phyloP scores from a whole-genome alignment of 208 protist genomes.

The Leishmania gerbilli region DNA sequence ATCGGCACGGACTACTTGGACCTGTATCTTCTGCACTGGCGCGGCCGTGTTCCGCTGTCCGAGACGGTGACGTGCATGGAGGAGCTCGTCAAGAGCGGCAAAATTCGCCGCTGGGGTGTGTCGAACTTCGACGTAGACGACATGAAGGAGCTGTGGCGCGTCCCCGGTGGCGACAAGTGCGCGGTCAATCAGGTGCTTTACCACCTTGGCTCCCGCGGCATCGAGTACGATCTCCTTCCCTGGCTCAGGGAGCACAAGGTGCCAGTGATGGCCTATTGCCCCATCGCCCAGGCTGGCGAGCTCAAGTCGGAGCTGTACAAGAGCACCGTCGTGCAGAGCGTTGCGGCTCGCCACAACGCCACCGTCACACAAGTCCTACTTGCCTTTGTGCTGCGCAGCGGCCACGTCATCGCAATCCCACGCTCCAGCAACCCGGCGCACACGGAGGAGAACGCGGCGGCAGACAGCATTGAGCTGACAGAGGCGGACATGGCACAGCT shows the following conservation, averaged over 20 bases:
- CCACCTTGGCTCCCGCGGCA: conserved; percentile 80
- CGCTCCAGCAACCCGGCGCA: conserved; percentile 61
- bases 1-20: conserved; percentile 84
- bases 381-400: conserved; percentile 37
- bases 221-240: conserved; percentile 68
- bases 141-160: conserved; percentile 65
- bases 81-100: conserved; percentile 65
- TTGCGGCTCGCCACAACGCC: conserved; percentile 35
- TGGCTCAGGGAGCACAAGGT: conserved; percentile 55
- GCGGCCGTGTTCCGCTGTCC: conserved; percentile 35
- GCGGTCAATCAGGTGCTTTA: conserved; percentile 84
- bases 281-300: conserved; percentile 54
- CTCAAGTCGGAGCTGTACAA: conserved; percentile 64
- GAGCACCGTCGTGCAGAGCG: conserved; percentile 32
- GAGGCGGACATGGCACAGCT: conserved; percentile 32
- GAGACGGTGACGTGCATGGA: conserved; percentile 88
- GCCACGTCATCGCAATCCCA: conserved; percentile 53
- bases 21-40: conserved; percentile 93
- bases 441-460: conserved; percentile 64
- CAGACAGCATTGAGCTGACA: conserved; percentile 42
- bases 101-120: conserved; percentile 81
- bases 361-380: conserved; percentile 45
- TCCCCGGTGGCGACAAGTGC: conserved; percentile 48
- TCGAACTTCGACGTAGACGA: conserved; percentile 81
- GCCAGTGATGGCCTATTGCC: conserved; percentile 82